Evolutionary conservation across 495 filamentous ascomycete species (phyloP), one percentile per base, ranked within the genome.

Genomic region (Hypoxylon fuscum): DNA sequence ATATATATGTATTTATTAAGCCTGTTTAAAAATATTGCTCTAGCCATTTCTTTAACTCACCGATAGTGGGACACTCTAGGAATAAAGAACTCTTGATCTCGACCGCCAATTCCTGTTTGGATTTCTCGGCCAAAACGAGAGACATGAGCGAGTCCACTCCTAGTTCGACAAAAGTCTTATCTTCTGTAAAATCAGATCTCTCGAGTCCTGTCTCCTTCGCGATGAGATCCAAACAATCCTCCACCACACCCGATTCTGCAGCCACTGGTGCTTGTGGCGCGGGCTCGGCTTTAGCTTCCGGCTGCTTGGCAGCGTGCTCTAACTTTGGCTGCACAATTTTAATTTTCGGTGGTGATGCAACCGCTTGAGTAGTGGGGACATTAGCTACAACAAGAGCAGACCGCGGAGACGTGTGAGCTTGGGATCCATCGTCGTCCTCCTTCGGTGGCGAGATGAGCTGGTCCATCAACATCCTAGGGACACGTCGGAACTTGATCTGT

Each of bases 101-200:
- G 66, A 85, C n/a, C 10, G 71, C 73, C 34, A 82, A 66, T 49
- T 83, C 74, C 17, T 81, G 78, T 12, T 72, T 65, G 41, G 81
- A 68, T 27, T 31, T 31, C 27, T 31, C 75, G 63, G 32, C 73
- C 71, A 82, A 72, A 8, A 71, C 71, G 21, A 83, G 62, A n/a
- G 73, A 72, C 63, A 81, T 66, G 5, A 83, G 71, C 0, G 75
- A 79, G 49, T 82, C 80, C 20, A 82, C 67, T 31, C 80, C 80
- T 5, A 76, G 45, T 27, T 80, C 73, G 1, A 71, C 58, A 50
- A 82, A 73, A n/a, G 55, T 57, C 12, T 64, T 72, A 21, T 67
- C 63, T 35, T 77, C 70, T 2, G 50, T 61, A 25, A 88, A 74
- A 15, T 88, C 85, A 6, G 71, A 69, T 6, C 76, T 64, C 2